These are phyloP conservation scores for Nemania sp. DNA, from an alignment of 2,329 filamentous ascomycete species.

Conservation along the genomic window DNA sequence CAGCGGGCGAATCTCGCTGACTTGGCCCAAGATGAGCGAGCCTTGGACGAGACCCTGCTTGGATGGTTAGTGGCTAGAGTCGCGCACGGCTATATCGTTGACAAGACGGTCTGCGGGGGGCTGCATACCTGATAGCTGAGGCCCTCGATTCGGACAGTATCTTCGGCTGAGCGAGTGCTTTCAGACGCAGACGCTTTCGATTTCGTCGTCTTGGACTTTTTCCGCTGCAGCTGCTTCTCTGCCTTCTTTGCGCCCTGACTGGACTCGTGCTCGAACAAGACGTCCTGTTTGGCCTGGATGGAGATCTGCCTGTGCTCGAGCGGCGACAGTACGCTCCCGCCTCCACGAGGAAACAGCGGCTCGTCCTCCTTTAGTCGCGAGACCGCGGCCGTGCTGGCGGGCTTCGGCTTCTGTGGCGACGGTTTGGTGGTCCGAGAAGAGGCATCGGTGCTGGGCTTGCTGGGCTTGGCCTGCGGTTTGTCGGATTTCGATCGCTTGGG, in stretches of 20 bases:
- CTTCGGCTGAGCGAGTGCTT: conserved; percentile 57
- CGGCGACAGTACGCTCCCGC: conserved; percentile 85
- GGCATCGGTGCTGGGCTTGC: conserved; percentile 37
- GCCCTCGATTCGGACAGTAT: conserved; percentile 75
- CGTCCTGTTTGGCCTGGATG: conserved; percentile 89
- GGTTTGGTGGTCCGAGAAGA: no score
- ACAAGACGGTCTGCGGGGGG: background rate
- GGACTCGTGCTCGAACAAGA: conserved; percentile 80
- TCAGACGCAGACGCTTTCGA: conserved; percentile 54
- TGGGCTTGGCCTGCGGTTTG: conserved; percentile 41
- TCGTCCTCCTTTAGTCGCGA: conserved; percentile 74
- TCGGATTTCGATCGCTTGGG: conserved; percentile 52
- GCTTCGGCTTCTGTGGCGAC: conserved; percentile 32
- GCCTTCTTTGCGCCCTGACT: conserved; percentile 52
- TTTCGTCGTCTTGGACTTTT: conserved; percentile 57
- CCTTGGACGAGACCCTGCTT: conserved; percentile 88
- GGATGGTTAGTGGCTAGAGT: conserved; percentile 42
- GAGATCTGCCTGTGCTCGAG: conserved; percentile 96
- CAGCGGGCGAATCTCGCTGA: conserved; percentile 77
- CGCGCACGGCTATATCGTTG: background rate
- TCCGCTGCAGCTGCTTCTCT: conserved; percentile 55
- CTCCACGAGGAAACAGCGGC: conserved; percentile 87
- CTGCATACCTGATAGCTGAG: conserved; percentile 80
- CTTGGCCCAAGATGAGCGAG: conserved; percentile 83
- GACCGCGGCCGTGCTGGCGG: conserved; percentile 42